Base-by-base conservation (phyloP, 2,329 filamentous ascomycete genomes). In the Leptographium wingfieldii region DNA sequence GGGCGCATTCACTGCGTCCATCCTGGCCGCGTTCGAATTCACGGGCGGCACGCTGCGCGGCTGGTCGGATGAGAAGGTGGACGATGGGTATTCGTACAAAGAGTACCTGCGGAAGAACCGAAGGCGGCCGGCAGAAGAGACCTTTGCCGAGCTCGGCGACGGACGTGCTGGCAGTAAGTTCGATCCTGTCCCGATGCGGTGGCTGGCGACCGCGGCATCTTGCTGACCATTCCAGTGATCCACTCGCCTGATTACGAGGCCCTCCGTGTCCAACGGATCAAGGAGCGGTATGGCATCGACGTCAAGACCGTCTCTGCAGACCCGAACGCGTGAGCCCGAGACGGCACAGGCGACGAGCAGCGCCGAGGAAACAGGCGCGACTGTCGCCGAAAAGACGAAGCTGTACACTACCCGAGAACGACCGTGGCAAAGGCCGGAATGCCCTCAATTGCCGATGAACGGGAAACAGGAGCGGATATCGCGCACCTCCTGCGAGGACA, bases 271-370 rank as follows among this genome's bases (percentile, higher is more conserved):
- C 79, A 91, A 76, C 82, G 89, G 67, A 80, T 96, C 72, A 86
- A 89, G 81, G 86, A 90, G 74, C 89, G 85, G 73, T 96, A 96
- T 69, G 90, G 91, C 61, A 83, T 95, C 69, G 90, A 95, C 65
- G 85, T 96, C 69, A 82, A 86, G 69, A 81, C 84, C 59, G 82
- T 86, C 65, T 80, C 73, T 61, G 77, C 80, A 52, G 75, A 82
- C 57, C 68, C 70, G 56, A 67, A 69, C 46, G 64, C 63, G 19
- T 58, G 31, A 58, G 19, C 52, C 16, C 35, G 29, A 16, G 25
- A 19, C 19, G 33, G 25, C 12, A 7, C 38, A 56, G 38, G 16
- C 38, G 35, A n/a, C 22, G 3, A 46, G 38, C 33, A 43, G 22
- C 33, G 19, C 16, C 31, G 31, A 35, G 19, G 51, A 12, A n/a